Evolutionary conservation across 805 yeast genomes (phyloP), one percentile per base, ranked within the genome.

Genomic region (Nematodospora valgi): DNA sequence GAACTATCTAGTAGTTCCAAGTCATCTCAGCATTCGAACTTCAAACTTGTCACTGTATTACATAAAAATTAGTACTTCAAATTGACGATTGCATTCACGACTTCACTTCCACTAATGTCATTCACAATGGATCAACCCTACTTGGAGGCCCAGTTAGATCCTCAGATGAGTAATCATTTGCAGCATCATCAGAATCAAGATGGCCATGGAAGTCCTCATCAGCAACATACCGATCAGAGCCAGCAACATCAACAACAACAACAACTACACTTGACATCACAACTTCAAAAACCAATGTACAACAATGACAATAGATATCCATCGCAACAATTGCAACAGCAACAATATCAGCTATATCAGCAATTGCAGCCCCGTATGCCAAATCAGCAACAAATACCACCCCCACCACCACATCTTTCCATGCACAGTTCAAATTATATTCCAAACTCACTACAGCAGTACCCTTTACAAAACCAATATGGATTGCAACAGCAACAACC

Each of bases 191-290:
- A 33, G 11, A 39, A 34, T 14, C 27, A 17, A 7, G 14, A 15
- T 10, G 26, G 26, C 15, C 18, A 25, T 12, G 21, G 9, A 9
- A 10, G 16, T 18, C 32, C 13, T 9, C 30, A 30, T n/a, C 40
- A 22, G 13, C 36, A 33, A 13, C 32, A 22, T 6, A 30, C 12
- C 8, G 34, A 26, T 13, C 27, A 22, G n/a, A 11, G n/a, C 8
- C 37, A 27, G 9, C 40, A 40, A 26, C 42, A 43, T 35, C 44
- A 45, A 35, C 40, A 43, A 11, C 47, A 33, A 16, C 45, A 34
- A 20, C 41, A 37, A 20, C 37, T 25, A 23, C 43, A 27, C 3
- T 32, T 25, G 14, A 37, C 25, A 13, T 35, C 23, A n/a, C 44
- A 45, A 35, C 40, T 42, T 9, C 47, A 33, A 16, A 43, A 34